Base-by-base conservation (phyloP, 179 eudicot species). In the Beta macrorhiza region DNA sequence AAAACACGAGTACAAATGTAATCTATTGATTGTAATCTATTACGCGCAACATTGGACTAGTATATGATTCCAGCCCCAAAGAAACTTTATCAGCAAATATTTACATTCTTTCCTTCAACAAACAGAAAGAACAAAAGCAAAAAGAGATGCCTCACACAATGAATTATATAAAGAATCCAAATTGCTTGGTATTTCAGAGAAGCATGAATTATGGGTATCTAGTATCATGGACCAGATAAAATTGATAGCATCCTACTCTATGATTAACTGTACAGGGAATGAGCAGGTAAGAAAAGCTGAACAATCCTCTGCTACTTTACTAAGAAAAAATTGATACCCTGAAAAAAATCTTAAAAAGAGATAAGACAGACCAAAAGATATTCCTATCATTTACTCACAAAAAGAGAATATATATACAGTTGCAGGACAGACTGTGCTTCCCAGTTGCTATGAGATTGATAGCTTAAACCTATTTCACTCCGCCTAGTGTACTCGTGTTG, bases 361-460 rank as follows among this genome's bases (percentile, higher is more conserved):
- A 51, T 14, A 12, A 32, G 13, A 25, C 16, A 20, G 17, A 6
- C 5, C 45, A 49, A 37, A 72, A 51, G 72, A 68, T 3, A 47
- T 68, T 3, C 70, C 67, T 77, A 80, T 49, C 25, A 76, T 42
- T 79, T 79, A 79, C 47, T 75, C 75, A 59, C 61, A 58, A 67
- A 53, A 72, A 78, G 58, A 72, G 67, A 63, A 20, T 75, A 78
- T 85, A 75, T 85, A 67, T 77, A 82, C 84, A 82, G 15, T 79
- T 79, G 65, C 42, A 42, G 59, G 45, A 75, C 59, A 78, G 71
- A 55, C 37, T 75, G 71, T 5, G 79, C 45, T 37, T 37, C 42
- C 42, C 78, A 53, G 49, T 59, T 53, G 13, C 80, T 45, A 42
- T 57, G 65, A 42, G 32, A 59, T 32, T 68, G 10, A 53, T 32